Conservation (phyloP, 495 filamentous ascomycete species). For the Extremus antarcticus region DNA sequence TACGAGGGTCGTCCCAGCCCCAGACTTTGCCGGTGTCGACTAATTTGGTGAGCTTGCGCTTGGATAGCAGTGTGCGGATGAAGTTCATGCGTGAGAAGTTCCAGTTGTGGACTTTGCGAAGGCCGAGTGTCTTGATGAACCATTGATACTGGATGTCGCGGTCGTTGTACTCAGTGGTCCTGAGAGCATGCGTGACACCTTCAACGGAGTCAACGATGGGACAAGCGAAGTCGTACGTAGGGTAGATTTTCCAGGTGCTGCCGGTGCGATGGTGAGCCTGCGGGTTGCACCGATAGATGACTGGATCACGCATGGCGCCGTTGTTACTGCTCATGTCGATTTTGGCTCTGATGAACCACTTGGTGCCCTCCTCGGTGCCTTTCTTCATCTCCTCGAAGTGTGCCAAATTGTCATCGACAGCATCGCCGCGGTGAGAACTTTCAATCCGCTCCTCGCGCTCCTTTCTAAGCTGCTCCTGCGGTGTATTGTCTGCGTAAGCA, state of each 20-base stretch:
- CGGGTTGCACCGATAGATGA: conserved; percentile 84
- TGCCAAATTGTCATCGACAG: conserved; percentile 67
- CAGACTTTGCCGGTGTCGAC: conserved; percentile 77
- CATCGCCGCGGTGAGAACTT: conserved; percentile 62
- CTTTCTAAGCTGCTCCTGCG: conserved; percentile 72
- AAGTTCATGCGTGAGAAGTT: conserved; percentile 98
- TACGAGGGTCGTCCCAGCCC: conserved; percentile 93
- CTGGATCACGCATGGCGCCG: conserved; percentile 80
- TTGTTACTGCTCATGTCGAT: conserved; percentile 73
- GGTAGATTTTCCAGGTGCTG: conserved; percentile 84
- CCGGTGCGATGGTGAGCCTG: conserved; percentile 84
- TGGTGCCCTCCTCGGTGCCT: conserved; percentile 60
- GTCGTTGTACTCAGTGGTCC: conserved; percentile 95
- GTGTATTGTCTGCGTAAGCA: conserved; percentile 84
- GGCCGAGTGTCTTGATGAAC: conserved; percentile 76
- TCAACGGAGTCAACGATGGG: conserved; percentile 85
- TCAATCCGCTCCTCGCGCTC: conserved; percentile 67
- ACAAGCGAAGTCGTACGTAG: conserved; percentile 89
- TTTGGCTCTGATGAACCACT: conserved; percentile 83
- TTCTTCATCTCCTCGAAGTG: conserved; percentile 85
- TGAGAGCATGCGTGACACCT: conserved; percentile 87
- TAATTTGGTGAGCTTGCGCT: conserved; percentile 90
- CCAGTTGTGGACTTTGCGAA: conserved; percentile 90
- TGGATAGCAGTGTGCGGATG: conserved; percentile 77
- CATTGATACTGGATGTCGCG: conserved; percentile 96